Base-by-base conservation (phyloP, 805 yeast species). In the Candida loeiensis region DNA sequence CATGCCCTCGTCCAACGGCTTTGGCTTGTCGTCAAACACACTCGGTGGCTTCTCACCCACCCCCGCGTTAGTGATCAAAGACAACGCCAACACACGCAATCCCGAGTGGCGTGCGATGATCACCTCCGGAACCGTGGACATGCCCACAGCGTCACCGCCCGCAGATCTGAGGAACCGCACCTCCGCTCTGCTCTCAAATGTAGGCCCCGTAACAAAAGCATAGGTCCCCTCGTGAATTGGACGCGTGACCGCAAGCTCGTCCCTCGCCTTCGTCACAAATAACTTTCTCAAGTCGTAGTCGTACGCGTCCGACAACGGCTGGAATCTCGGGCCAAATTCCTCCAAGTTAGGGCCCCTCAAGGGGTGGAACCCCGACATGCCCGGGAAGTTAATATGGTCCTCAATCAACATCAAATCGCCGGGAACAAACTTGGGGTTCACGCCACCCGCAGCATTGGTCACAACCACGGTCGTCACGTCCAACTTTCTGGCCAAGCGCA, bases 111-210 rank as follows among this genome's bases (percentile, higher is more conserved):
- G 80, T 2, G 96, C 98, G 14, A 88, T 83, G 45, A 88, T 79
- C 2, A 88, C 95, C 62, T 91, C 99, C 0, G 99, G 97, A 24
- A 91, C 97, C 0, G 98, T 93, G 42, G 95, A 85, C 99, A 91
- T 91, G 3, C 98, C 98, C 2, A 90, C 98, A 0, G 93, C 85
- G 61, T 91, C 98, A 37, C 87, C 96, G 7, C 98, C 98, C 20
- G 84, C 48, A 4, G 65, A 50, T 44, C 79, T 61, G 34, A 91
- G 67, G 71, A 82, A 71, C 42, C 95, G 72, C n/a, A 83, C 84
- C 65, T 91, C 99, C 0, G 97, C 96, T 52, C 96, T 73, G 2
- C 86, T 77, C 66, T 91, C 99, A 61, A 83, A 91, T 1, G 96
- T 86, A 4, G 99, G 98, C 0, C 99, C 99, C 4, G 95, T 77